These are phyloP conservation scores for Remersonia thermophila DNA, from an alignment of 2,329 filamentous ascomycete species.

Conservation along the genomic window DNA sequence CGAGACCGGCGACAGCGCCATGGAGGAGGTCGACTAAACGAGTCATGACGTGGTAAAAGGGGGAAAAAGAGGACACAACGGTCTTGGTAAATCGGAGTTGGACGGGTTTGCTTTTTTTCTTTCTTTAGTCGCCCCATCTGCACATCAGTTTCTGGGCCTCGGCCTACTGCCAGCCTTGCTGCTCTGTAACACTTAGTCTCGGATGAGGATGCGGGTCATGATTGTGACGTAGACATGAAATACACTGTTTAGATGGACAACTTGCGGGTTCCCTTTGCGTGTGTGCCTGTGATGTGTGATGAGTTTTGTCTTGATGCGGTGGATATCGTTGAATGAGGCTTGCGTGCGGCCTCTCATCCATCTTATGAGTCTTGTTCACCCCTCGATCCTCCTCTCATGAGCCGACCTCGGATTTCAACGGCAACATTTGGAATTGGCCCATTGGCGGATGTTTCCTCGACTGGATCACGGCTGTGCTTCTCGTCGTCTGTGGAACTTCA, in stretches of 20 bases:
- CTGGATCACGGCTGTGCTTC: no score
- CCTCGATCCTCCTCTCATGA: no score
- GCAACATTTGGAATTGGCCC: no score
- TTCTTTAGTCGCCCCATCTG: conserved; percentile 20
- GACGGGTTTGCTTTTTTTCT: conserved; percentile 18
- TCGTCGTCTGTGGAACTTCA: no score
- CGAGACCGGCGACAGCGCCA: conserved; percentile 76
- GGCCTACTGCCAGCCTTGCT: conserved; percentile 13
- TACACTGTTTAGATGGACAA: conserved; percentile 14
- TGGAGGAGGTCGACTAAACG: conserved; percentile 98
- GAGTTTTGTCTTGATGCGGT: no score
- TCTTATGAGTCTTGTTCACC: no score
- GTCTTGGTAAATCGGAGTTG: conserved; percentile 29
- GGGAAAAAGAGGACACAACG: conserved; percentile 26
- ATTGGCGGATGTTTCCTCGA: no score
- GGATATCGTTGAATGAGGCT: no score
- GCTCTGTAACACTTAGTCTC: conserved; percentile 18
- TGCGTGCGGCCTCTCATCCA: no score
- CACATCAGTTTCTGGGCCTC: conserved; percentile 4
- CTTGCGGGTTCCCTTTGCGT: not conserved
- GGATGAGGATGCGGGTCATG: conserved; percentile 12
- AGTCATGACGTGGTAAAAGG: conserved; percentile 21
- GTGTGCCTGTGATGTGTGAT: not conserved
- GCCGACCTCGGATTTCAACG: no score
- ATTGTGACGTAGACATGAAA: conserved; percentile 16